A percentile compares a stretch with the other conserved stretches of the same genome.
phyloP scores from a whole-genome alignment of 2,329 filamentous ascomycete species.

The Ophiostoma australiae region DNA sequence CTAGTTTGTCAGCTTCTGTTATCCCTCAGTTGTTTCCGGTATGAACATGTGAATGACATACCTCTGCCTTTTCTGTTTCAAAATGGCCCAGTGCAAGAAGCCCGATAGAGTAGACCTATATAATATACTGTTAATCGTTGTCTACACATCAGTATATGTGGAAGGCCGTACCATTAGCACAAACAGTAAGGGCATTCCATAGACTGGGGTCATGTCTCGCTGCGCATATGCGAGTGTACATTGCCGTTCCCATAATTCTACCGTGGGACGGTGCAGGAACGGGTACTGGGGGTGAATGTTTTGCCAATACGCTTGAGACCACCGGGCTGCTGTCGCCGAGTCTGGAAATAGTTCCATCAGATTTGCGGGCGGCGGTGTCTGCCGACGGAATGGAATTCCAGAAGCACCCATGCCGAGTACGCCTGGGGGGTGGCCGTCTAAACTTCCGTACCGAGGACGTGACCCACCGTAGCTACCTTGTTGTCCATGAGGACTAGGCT shows the following conservation, averaged over 20 bases:
- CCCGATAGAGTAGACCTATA: constrained; percentile 13
- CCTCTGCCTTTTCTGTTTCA: not conserved
- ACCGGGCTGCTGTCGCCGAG: constrained; percentile 22
- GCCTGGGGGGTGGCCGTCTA: not conserved
- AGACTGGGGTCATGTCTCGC: constrained; percentile 1
- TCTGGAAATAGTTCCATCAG: constrained; percentile 24
- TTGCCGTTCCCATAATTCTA: constrained; percentile 7
- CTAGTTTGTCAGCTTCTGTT: not conserved
- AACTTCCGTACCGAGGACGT: not conserved
- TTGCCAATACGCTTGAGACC: constrained; percentile 32
- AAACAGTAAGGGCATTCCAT: not conserved
- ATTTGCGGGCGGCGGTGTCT: not conserved
- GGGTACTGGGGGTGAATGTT: constrained; percentile 36
- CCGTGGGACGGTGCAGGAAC: constrained; percentile 34
- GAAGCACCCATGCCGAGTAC: not conserved
- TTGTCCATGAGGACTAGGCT: not conserved
- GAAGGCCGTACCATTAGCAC: not conserved
- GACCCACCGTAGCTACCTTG: not conserved
- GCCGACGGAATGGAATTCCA: not conserved
- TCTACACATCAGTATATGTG: not conserved
- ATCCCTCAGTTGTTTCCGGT: too few species aligned
- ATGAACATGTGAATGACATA: not conserved
- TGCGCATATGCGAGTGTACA: constrained; percentile 11
- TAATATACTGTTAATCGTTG: not conserved
- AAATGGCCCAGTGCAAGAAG: not conserved